Evolutionary conservation across 2,329 filamentous ascomycete species (phyloP).

Genomic region (Colletotrichum spaethianum): DNA sequence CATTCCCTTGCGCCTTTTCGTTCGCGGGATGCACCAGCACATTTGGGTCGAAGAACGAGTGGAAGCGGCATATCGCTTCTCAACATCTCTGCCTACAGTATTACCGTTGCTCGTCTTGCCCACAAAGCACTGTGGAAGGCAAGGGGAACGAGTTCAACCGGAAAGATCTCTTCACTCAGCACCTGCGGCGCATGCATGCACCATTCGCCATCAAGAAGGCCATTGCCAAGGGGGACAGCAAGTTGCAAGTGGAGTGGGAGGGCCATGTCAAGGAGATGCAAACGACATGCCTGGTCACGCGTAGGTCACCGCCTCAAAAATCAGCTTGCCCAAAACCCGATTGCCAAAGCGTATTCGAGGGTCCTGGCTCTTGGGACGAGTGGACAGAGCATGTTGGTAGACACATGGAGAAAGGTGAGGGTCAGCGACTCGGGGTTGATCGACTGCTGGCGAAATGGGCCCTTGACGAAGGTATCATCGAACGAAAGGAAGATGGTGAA

Average conservation of each 20-base stretch:
- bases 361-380: constrained; percentile 84
- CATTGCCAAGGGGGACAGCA: constrained; percentile 70
- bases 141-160: constrained; percentile 86
- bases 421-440: constrained; percentile 70
- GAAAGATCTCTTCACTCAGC: constrained; percentile 96
- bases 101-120: constrained; percentile 75
- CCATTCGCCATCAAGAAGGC: constrained; percentile 75
- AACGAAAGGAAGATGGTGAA: constrained; percentile 68
- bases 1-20: constrained; percentile 89
- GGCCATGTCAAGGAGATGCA: constrained; percentile 79
- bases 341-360: constrained; percentile 80
- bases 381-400: constrained; percentile 93
- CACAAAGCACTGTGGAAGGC: constrained; percentile 66
- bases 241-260: constrained; percentile 75
- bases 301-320: constrained; percentile 78
- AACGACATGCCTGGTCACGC: constrained; percentile 78
- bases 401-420: constrained; percentile 85
- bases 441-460: constrained; percentile 72
- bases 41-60: constrained; percentile 96
- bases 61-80: constrained; percentile 94
- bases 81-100: constrained; percentile 84
- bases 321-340: constrained; percentile 81
- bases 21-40: constrained; percentile 87
- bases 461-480: constrained; percentile 74
- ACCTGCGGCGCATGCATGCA: constrained; percentile 93